These are phyloP conservation scores for Leccinum broughii DNA, from an alignment of 768 basidiomycete species.

Conservation along the genomic window DNA sequence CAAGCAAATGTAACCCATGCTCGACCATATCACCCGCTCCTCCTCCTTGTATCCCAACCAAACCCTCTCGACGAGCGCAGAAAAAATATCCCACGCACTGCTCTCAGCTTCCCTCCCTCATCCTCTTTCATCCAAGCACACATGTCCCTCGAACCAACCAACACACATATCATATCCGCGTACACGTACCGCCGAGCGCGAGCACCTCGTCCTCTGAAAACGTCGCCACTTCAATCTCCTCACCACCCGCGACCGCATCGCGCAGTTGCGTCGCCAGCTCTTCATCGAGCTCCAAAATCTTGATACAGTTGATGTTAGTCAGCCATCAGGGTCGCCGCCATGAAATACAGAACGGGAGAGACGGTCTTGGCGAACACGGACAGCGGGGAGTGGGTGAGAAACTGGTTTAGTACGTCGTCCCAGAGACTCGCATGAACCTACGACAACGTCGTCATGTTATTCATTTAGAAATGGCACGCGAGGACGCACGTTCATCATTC, in stretches of 20 bases:
- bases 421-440: conserved; percentile 86
- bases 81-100: conserved; percentile 88
- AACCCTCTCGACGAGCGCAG: conserved; percentile 78
- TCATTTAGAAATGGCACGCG: background rate
- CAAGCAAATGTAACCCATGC: too few relatives aligned
- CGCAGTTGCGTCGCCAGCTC: conserved; percentile 76
- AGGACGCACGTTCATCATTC: too few relatives aligned
- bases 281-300: conserved; percentile 89
- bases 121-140: conserved; percentile 84
- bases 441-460: conserved; percentile 5
- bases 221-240: conserved; percentile 80
- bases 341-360: conserved; percentile 64
- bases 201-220: conserved; percentile 86
- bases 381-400: conserved; percentile 80
- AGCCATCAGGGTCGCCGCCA: conserved; percentile 79
- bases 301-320: conserved; percentile 79
- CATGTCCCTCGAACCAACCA: conserved; percentile 62
- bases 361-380: conserved; percentile 75
- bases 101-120: conserved; percentile 91
- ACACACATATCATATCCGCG: too few relatives aligned
- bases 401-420: conserved; percentile 93
- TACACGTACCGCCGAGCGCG: conserved; percentile 65
- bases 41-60: conserved; percentile 90
- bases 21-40: conserved; percentile 65
- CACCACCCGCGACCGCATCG: conserved; percentile 73